These are phyloP conservation scores for Aspergillus nidulans DNA, from an alignment of 495 filamentous ascomycete species.

Conservation along the genomic window DNA sequence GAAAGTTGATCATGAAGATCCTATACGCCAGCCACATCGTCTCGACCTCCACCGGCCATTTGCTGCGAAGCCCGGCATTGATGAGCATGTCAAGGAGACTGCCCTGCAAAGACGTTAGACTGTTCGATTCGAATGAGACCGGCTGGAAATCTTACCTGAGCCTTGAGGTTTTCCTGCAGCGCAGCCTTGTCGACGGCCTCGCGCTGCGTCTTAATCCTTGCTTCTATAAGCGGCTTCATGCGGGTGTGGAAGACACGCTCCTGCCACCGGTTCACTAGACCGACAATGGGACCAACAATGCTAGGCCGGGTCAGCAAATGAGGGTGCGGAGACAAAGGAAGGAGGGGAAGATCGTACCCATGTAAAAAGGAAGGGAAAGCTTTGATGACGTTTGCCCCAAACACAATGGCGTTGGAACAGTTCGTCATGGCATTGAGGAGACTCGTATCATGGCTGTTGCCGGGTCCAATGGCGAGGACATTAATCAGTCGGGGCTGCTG, in stretches of 20 bases:
- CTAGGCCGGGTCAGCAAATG: background rate
- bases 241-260: slow-evolving; percentile 10
- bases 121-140: background rate
- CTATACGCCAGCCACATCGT: slow-evolving; percentile 13
- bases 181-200: background rate
- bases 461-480: slow-evolving; percentile 12
- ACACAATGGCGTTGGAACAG: slow-evolving; percentile 12
- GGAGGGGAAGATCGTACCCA: background rate
- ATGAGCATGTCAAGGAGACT: slow-evolving; percentile 10
- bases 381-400: slow-evolving; percentile 12
- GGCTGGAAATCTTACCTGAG: background rate
- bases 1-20: slow-evolving; percentile 16
- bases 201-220: slow-evolving; percentile 1
- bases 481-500: slow-evolving; percentile 9
- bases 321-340: too few species aligned
- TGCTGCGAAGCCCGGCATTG: slow-evolving; percentile 9
- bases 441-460: background rate
- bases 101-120: background rate
- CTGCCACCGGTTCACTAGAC: slow-evolving; percentile 9
- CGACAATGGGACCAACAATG: slow-evolving; percentile 9
- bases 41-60: slow-evolving; percentile 8
- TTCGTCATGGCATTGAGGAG: slow-evolving; percentile 11
- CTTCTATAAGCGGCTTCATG: slow-evolving; percentile 11
- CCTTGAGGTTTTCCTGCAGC: slow-evolving; percentile 4
- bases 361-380: slow-evolving; percentile 10